A percentile compares a stretch with the other conserved stretches of the same genome.
phyloP scores from a whole-genome alignment of 176 grass and related monocot genomes.

The Oryza meridionalis region DNA sequence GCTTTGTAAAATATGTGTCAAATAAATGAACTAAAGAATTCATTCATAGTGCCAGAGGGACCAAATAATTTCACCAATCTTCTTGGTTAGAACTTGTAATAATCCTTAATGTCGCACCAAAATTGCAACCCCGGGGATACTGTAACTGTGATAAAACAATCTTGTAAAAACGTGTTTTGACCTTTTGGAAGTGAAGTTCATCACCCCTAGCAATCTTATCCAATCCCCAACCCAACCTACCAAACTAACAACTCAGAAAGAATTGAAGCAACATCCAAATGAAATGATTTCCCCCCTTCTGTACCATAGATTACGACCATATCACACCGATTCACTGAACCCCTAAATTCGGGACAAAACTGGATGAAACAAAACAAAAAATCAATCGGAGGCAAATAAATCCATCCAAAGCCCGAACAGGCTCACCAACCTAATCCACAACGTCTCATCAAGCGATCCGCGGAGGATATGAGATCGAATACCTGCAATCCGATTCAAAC shows the following conservation, averaged over 20 bases:
- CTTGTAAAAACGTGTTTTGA: neutral
- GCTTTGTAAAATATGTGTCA: neutral
- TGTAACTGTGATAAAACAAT: neutral
- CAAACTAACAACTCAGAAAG: neutral
- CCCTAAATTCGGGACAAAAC: neutral
- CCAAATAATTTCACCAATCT: neutral
- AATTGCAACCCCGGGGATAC: neutral
- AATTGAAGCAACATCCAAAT: constrained; percentile 28
- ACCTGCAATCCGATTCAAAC: neutral
- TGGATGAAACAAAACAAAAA: neutral
- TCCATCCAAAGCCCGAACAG: neutral
- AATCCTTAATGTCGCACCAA: neutral
- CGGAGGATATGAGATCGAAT: neutral
- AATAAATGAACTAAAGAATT: neutral
- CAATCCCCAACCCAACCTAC: neutral
- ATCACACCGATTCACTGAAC: neutral
- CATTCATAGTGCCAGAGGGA: neutral
- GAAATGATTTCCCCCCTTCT: too few relatives aligned
- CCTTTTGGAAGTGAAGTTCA: neutral
- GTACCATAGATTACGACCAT: neutral
- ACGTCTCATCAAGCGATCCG: neutral
- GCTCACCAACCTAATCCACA: neutral
- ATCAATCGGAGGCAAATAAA: neutral
- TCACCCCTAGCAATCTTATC: neutral
- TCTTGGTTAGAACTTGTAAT: neutral